Evolutionary conservation across 352 stramenopile genomes (phyloP).

Genomic region (Phytophthora boehmeriae): DNA sequence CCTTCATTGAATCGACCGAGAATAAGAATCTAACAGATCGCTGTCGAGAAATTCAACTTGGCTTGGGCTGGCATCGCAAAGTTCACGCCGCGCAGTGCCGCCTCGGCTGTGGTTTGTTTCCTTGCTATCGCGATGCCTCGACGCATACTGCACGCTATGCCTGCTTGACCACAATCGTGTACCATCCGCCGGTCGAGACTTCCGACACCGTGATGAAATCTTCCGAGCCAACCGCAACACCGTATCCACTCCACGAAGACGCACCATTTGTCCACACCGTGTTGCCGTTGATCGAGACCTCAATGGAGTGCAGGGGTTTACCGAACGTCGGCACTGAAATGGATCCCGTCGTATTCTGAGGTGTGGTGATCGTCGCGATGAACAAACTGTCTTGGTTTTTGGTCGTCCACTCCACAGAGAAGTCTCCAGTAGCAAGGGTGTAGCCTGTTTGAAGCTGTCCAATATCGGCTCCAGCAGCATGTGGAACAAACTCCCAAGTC

Average conservation of each 20-base stretch:
- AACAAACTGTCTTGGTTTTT: constrained; percentile 30
- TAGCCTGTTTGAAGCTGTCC: constrained; percentile 33
- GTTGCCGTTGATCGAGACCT: constrained; percentile 38
- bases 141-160: background rate
- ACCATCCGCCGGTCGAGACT: constrained; percentile 16
- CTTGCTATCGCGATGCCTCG: background rate
- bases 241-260: constrained; percentile 16
- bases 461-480: constrained; percentile 21
- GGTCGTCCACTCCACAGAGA: constrained; percentile 32
- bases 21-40: too few relatives aligned
- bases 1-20: too few relatives aligned
- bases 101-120: too few relatives aligned
- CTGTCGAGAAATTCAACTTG: too few relatives aligned
- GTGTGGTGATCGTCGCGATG: constrained; percentile 15
- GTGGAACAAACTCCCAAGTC: constrained; percentile 35
- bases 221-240: constrained; percentile 8
- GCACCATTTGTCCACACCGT: constrained; percentile 29
- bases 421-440: constrained; percentile 21
- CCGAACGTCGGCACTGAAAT: constrained; percentile 42
- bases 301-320: constrained; percentile 25
- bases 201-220: constrained; percentile 31
- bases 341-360: constrained; percentile 22
- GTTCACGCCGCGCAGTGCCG: too few relatives aligned
- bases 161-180: constrained; percentile 22
- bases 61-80: too few relatives aligned